phyloP scores from a whole-genome alignment of 2,329 filamentous ascomycete species.

The Beauveria sp. region DNA sequence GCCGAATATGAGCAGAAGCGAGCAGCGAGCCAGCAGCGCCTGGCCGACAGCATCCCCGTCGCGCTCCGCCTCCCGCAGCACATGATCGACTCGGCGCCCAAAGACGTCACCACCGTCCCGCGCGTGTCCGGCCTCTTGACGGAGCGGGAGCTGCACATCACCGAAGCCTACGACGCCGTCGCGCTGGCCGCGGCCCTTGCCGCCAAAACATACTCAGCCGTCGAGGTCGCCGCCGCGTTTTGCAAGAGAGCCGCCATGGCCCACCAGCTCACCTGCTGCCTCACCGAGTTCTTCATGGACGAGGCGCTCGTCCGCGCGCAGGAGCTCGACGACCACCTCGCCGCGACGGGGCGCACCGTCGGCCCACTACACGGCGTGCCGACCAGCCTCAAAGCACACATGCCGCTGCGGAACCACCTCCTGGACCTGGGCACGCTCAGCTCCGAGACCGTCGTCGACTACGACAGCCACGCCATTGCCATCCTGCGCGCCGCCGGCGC shows the following conservation, averaged over 20 bases:
- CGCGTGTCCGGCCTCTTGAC: slow-evolving; percentile 35
- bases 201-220: slow-evolving; percentile 26
- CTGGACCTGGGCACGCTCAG: slow-evolving; percentile 44
- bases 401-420: slow-evolving; percentile 44
- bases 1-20: slow-evolving; percentile 9
- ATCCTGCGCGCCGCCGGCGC: slow-evolving; percentile 52
- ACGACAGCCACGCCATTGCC: slow-evolving; percentile 49
- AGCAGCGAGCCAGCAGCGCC: slow-evolving; percentile 20
- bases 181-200: slow-evolving; percentile 33
- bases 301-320: slow-evolving; percentile 34
- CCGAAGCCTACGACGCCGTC: slow-evolving; percentile 36
- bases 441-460: slow-evolving; percentile 39
- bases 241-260: slow-evolving; percentile 44
- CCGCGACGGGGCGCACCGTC: slow-evolving; percentile 30
- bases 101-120: slow-evolving; percentile 28
- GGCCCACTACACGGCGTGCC: slow-evolving; percentile 51
- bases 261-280: slow-evolving; percentile 46
- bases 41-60: slow-evolving; percentile 25
- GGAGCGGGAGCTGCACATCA: slow-evolving; percentile 38
- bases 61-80: slow-evolving; percentile 21
- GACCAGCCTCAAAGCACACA: slow-evolving; percentile 50
- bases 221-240: slow-evolving; percentile 39
- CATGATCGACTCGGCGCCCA: slow-evolving; percentile 20
- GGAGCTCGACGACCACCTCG: slow-evolving; percentile 33
- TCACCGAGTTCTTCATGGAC: slow-evolving; percentile 45